Conservation (phyloP, 2,329 filamentous ascomycete genomes). For the Lojkania enalia region DNA sequence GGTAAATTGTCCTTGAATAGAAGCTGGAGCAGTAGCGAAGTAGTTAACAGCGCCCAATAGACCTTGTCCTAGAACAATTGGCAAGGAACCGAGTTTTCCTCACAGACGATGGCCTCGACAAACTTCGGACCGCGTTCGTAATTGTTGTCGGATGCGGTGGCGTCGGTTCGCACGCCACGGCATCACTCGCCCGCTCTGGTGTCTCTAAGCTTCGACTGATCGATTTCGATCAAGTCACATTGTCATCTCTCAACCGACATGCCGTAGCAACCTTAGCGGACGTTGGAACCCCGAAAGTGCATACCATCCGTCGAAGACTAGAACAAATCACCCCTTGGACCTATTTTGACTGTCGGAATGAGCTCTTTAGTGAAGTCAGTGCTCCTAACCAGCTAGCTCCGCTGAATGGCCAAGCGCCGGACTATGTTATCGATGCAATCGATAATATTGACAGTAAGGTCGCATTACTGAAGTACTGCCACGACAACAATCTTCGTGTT, state of each 20-base stretch:
- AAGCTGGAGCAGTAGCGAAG: not conserved
- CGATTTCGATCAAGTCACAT: slow-evolving; percentile 96
- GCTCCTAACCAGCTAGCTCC: slow-evolving; percentile 69
- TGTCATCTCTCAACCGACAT: slow-evolving; percentile 94
- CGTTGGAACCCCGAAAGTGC: slow-evolving; percentile 89
- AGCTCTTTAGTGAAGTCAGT: slow-evolving; percentile 73
- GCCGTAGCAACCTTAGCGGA: slow-evolving; percentile 92
- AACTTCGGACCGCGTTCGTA: slow-evolving; percentile 79
- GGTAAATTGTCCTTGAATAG: slow-evolving; percentile 39
- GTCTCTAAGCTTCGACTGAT: slow-evolving; percentile 85
- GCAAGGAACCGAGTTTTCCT: slow-evolving; percentile 92
- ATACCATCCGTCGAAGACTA: slow-evolving; percentile 76
- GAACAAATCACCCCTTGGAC: slow-evolving; percentile 92
- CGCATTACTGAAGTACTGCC: slow-evolving; percentile 83
- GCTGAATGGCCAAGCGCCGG: slow-evolving; percentile 70
- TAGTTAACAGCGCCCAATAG: too few species aligned
- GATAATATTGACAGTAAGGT: slow-evolving; percentile 99
- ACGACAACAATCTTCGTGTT: slow-evolving; percentile 74
- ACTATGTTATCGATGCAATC: slow-evolving; percentile 95
- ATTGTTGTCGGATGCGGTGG: slow-evolving; percentile 92
- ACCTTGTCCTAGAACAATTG: slow-evolving; percentile 90
- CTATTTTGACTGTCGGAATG: slow-evolving; percentile 80
- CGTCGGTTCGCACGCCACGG: slow-evolving; percentile 88
- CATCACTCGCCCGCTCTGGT: slow-evolving; percentile 84
- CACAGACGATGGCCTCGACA: slow-evolving; percentile 75